Conservation (phyloP, 257 asterid genomes). For the Rhazya stricta region DNA sequence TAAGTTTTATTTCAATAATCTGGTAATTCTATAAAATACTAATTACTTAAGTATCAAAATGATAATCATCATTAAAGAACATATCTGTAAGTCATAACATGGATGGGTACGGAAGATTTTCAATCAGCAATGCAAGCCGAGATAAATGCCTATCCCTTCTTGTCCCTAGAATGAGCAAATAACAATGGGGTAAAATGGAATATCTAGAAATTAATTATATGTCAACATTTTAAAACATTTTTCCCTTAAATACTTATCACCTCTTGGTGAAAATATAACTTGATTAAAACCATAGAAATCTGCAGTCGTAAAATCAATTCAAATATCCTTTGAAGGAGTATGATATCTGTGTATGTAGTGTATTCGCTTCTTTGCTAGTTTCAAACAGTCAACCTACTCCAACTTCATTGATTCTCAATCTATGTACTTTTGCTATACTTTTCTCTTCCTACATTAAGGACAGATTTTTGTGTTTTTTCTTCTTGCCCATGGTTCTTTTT, state of each 20-base stretch:
- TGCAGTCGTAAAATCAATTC: neutral
- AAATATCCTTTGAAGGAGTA: neutral
- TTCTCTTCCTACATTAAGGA: neutral
- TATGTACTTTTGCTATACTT: neutral
- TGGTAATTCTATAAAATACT: neutral
- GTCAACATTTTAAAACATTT: neutral
- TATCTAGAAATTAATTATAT: neutral
- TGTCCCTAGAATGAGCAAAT: neutral
- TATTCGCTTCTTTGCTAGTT: neutral
- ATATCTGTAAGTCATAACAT: neutral
- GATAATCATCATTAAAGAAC: neutral
- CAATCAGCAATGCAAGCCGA: neutral
- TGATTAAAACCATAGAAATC: neutral
- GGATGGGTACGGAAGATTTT: neutral
- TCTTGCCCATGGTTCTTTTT: too few relatives aligned
- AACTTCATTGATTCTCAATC: neutral
- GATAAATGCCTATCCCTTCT: neutral
- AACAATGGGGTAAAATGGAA: neutral
- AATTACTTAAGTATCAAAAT: neutral
- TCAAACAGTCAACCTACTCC: neutral
- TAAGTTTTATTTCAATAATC: slow-evolving; percentile 27
- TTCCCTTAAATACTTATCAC: neutral
- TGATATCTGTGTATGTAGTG: neutral
- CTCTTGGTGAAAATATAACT: neutral
- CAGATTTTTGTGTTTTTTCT: neutral